These are phyloP conservation scores for Scedosporium aurantiacum DNA, from an alignment of 2,329 filamentous ascomycete genomes.

Conservation along the genomic window DNA sequence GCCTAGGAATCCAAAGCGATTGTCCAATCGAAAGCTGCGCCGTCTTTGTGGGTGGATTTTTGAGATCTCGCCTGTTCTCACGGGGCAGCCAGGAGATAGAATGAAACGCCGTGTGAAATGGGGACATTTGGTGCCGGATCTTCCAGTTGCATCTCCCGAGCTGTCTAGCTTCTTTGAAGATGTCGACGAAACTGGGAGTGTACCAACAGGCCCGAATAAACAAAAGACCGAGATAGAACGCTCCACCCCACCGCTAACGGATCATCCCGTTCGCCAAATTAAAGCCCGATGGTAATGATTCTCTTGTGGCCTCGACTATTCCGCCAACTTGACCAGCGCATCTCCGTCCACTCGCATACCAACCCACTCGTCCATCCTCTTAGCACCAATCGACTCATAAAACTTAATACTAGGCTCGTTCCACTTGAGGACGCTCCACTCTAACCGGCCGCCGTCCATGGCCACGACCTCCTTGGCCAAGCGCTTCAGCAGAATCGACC, in stretches of 20 bases:
- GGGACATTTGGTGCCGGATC: neutral
- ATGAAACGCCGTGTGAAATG: neutral
- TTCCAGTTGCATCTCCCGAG: neutral
- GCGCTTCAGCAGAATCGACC: slow-evolving; percentile 60
- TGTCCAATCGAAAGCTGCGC: neutral
- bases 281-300: neutral
- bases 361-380: slow-evolving; percentile 59
- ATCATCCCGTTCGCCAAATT: neutral
- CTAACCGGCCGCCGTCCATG: slow-evolving; percentile 63
- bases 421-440: slow-evolving; percentile 91
- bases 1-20: neutral
- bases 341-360: slow-evolving; percentile 64
- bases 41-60: neutral
- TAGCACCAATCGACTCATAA: slow-evolving; percentile 63
- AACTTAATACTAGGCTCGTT: slow-evolving; percentile 85
- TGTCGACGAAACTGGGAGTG: neutral
- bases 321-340: slow-evolving; percentile 48
- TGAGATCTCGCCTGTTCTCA: neutral
- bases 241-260: neutral
- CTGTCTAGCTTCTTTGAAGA: neutral
- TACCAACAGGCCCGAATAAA: neutral
- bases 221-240: neutral
- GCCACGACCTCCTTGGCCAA: slow-evolving; percentile 69
- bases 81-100: neutral
- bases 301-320: slow-evolving; percentile 18